phyloP scores from a whole-genome alignment of 75 land plant species.

The Picea sitchensis region DNA sequence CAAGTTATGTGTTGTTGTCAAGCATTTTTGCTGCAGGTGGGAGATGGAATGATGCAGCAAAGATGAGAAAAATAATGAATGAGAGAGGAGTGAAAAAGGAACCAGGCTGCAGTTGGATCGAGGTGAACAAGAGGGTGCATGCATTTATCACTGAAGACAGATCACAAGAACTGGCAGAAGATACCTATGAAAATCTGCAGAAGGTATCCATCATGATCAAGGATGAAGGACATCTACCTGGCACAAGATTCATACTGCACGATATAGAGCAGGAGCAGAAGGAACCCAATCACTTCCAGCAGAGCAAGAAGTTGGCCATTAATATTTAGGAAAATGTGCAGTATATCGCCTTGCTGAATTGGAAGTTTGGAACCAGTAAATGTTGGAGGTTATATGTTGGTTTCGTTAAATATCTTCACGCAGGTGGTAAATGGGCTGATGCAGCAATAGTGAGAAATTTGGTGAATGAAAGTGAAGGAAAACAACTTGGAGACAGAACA shows the following conservation, averaged over 20 bases:
- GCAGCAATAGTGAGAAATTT: not conserved
- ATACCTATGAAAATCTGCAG: not conserved
- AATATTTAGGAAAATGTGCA: not conserved
- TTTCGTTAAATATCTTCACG: not conserved
- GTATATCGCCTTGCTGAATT: not conserved
- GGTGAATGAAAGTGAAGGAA: not conserved
- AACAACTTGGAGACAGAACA: not conserved
- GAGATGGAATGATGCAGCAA: constrained; percentile 20
- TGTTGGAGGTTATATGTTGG: not conserved
- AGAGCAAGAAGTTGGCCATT: constrained; percentile 1
- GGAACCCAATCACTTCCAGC: not conserved
- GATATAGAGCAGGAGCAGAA: constrained; percentile 3
- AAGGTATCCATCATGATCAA: no score
- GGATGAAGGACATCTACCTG: not conserved
- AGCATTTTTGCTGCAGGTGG: constrained; percentile 20
- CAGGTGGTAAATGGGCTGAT: not conserved
- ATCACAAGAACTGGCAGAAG: not conserved
- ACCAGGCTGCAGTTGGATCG: constrained; percentile 30
- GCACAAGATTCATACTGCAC: not conserved
- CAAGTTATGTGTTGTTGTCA: constrained; percentile 17
- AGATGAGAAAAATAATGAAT: constrained; percentile 3
- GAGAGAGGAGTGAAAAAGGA: constrained; percentile 9
- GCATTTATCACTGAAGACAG: constrained; percentile 10
- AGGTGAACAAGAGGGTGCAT: constrained; percentile 19
- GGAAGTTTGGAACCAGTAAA: not conserved